Evolutionary conservation across 2,329 filamentous ascomycete genomes (phyloP).

Genomic region (Pseudofabraea citricarpa): DNA sequence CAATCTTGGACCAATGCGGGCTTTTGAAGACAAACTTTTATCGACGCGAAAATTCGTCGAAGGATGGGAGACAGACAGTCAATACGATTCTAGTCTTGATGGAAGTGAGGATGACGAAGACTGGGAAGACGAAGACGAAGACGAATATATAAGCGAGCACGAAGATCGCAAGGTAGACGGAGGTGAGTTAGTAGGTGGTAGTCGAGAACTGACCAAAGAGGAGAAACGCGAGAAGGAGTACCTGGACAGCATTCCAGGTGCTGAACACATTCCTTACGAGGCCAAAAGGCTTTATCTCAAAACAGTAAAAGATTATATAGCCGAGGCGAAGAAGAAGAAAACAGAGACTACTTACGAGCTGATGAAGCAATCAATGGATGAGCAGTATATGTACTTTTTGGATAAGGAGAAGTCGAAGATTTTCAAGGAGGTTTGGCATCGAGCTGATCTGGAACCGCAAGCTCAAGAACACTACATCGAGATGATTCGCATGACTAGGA

Average conservation of each 20-base stretch:
- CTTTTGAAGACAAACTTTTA: too few species aligned
- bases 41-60: too few species aligned
- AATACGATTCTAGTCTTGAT: conserved; percentile 8
- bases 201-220: too few species aligned
- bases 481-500: conserved; percentile 30
- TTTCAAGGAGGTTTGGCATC: conserved; percentile 41
- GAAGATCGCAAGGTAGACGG: neutral
- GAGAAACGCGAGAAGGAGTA: too few species aligned
- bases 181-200: neutral
- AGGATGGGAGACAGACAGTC: too few species aligned
- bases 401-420: conserved; percentile 30
- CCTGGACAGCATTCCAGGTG: too few species aligned
- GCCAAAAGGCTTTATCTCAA: too few species aligned
- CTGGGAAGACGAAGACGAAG: conserved; percentile 3
- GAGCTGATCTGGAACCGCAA: conserved; percentile 36
- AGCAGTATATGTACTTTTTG: conserved; percentile 26
- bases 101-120: conserved; percentile 1
- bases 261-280: too few species aligned
- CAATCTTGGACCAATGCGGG: too few species aligned
- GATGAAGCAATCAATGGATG: conserved; percentile 10
- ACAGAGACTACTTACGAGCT: too few species aligned
- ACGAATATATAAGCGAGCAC: neutral
- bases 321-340: too few species aligned
- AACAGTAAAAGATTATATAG: too few species aligned
- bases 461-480: conserved; percentile 33